A percentile compares a stretch with the other conserved stretches of the same genome.
Evolutionary conservation across 768 basidiomycete genomes (phyloP).

Genomic region (Coprinopsis sp.): DNA sequence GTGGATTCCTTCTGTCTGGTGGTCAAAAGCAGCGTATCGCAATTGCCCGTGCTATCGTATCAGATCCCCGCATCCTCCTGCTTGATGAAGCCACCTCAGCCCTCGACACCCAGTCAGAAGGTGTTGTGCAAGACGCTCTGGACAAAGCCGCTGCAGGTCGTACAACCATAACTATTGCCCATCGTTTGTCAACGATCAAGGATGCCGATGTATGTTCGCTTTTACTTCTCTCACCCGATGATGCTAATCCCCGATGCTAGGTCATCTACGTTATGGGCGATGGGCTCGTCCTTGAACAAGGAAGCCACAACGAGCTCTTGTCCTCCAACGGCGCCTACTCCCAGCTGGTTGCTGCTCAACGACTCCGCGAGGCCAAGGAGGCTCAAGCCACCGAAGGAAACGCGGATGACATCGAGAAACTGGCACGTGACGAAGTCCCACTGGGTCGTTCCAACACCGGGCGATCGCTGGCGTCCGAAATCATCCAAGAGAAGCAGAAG

Average conservation of each 20-base stretch:
- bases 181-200: conserved; percentile 70
- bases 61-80: conserved; percentile 70
- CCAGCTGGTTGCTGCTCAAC: conserved; percentile 64
- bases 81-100: conserved; percentile 79
- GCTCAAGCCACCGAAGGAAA: background rate
- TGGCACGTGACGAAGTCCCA: conserved; percentile 38
- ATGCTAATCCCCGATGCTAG: too few species aligned
- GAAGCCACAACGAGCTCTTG: conserved; percentile 64
- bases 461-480: conserved; percentile 51
- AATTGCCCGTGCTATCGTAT: conserved; percentile 77
- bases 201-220: conserved; percentile 67
- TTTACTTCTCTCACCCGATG: too few species aligned
- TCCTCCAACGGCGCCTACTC: conserved; percentile 53
- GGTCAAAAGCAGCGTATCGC: conserved; percentile 80
- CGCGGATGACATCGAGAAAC: conserved; percentile 33
- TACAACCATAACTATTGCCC: conserved; percentile 68
- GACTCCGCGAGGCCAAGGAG: conserved; percentile 12
- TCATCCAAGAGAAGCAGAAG: conserved; percentile 35
- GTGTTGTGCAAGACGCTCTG: conserved; percentile 76
- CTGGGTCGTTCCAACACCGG: conserved; percentile 46
- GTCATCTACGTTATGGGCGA: conserved; percentile 79
- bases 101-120: conserved; percentile 72
- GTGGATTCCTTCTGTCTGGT: conserved; percentile 70
- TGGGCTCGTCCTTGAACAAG: conserved; percentile 67
- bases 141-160: conserved; percentile 71